A percentile compares a stretch with the other conserved stretches of the same genome.
Evolutionary conservation across 164 flowering plant genomes (phyloP).

Genomic region (Vitis labrusca): DNA sequence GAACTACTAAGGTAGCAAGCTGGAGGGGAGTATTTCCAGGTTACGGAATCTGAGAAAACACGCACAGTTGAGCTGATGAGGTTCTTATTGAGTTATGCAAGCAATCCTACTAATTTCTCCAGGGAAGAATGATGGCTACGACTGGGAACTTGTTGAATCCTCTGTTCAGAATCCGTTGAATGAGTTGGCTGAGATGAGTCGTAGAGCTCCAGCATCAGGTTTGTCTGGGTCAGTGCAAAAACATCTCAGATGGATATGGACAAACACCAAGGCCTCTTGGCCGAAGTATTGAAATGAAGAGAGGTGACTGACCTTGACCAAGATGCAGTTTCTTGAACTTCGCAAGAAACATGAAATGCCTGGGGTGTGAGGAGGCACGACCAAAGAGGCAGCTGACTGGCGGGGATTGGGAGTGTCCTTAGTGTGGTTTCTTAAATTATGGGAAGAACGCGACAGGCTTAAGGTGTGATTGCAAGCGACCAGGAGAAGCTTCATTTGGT

Average conservation of each 20-base stretch:
- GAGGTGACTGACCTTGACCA: slow-evolving; percentile 87
- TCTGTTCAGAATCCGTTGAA: slow-evolving; percentile 66
- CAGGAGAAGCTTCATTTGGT: slow-evolving; percentile 35
- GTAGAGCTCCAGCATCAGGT: slow-evolving; percentile 15
- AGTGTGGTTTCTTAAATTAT: slow-evolving; percentile 83
- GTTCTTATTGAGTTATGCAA: too few species aligned
- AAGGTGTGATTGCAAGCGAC: slow-evolving; percentile 87
- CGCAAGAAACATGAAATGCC: slow-evolving; percentile 82
- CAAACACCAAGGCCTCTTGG: slow-evolving; percentile 37
- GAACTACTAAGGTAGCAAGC: too few species aligned
- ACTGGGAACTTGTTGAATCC: slow-evolving; percentile 53
- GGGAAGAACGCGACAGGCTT: slow-evolving; percentile 76
- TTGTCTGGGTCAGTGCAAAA: slow-evolving; percentile 27
- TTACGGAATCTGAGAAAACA: slow-evolving; percentile 41
- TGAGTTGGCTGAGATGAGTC: slow-evolving; percentile 46
- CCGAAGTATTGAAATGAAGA: slow-evolving; percentile 68
- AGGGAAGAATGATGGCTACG: slow-evolving; percentile 24
- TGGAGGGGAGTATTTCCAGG: slow-evolving; percentile 29
- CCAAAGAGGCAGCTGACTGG: slow-evolving; percentile 83
- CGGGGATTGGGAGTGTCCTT: slow-evolving; percentile 99
- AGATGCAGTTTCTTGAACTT: slow-evolving; percentile 96
- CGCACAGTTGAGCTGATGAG: slow-evolving; percentile 70
- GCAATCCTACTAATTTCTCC: slow-evolving; percentile 33
- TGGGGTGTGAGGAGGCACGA: slow-evolving; percentile 75
- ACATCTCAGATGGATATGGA: slow-evolving; percentile 40